Conservation (phyloP, 2,329 filamentous ascomycete genomes). For the Diaporthe citrichinensis region DNA sequence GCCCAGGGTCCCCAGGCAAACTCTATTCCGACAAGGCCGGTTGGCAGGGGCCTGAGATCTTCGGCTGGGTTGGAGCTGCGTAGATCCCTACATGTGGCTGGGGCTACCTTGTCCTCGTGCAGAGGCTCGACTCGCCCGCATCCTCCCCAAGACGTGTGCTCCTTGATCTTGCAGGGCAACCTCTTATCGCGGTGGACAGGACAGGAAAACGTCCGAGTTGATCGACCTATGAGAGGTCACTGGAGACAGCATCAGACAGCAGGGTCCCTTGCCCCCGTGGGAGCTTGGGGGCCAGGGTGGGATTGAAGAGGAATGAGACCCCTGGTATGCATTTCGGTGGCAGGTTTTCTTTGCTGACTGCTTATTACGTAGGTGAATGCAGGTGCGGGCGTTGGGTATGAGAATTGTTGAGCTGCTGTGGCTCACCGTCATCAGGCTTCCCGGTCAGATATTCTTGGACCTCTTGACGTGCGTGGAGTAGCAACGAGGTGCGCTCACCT, state of each 20-base stretch:
- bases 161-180: conserved; percentile 24
- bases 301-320: neutral
- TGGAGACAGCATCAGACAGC: conserved; percentile 6
- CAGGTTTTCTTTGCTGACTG: conserved; percentile 1
- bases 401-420: neutral
- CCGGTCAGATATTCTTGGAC: neutral
- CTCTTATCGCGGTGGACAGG: conserved; percentile 18
- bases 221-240: conserved; percentile 3
- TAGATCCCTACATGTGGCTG: neutral
- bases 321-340: neutral
- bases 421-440: conserved; percentile 5
- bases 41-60: conserved; percentile 2
- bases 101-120: neutral
- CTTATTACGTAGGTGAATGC: neutral
- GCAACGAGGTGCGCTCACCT: neutral
- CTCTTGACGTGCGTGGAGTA: conserved; percentile 6
- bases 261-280: neutral
- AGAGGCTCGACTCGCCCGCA: conserved; percentile 19
- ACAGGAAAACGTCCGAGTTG: conserved; percentile 12
- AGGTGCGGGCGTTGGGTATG: neutral
- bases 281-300: neutral
- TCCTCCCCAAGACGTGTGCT: conserved; percentile 1
- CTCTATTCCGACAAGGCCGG: conserved; percentile 30
- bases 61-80: conserved; percentile 17
- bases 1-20: conserved; percentile 32